Evolutionary conservation across 352 stramenopile species (phyloP), one percentile per base, ranked within the genome.

Genomic region (Albugo candida): DNA sequence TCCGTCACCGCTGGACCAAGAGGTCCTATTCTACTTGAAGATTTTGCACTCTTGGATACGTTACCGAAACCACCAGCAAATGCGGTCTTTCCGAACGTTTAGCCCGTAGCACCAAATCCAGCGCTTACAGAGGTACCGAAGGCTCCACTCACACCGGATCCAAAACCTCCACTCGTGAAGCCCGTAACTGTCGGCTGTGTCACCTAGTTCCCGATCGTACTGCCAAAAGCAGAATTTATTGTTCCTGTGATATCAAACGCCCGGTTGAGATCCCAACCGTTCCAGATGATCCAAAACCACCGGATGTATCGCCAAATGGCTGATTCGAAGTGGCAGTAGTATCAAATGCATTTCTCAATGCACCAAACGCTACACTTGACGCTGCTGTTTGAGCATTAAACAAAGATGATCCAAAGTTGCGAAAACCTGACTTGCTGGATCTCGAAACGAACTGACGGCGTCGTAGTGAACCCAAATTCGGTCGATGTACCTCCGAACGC

Each of bases 11-110:
- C 74, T 10, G 77, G 77, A 11, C 47, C 63, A 1, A 58, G 61
- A 11, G 77, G 77, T 16, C 74, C 72, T 13, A 65, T 82, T 48
- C 55, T 82, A 49, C 60, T 87, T 11, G 47, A 91, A 60, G 83
- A 95, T 59, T 89, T 92, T 50, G 79, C 69, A 13, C 64, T 94
- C 19, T 67, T 94, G 21, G 83, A 95, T 60, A 70, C 88, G 53
- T 55, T 58, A 24, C 66, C 67, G 41, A 78, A 78, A 13, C 59
- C 52, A 50, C 70, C 73, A 0, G 61, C 63, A 13, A 41, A 41
- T 47, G 41, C 19, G 8, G 43, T 2, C 47, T 21, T 36, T 48
- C 43, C 43, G 47, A 48, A 48, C n/a, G n/a, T 31, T 24, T 3
- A 48, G 35, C 19, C 16, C 2, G 43, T 48, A 8, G 43, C 47